These are phyloP conservation scores for Rhizoclosmatium sp. DNA, from an alignment of 192 early-diverging fungal species.

Conservation along the genomic window DNA sequence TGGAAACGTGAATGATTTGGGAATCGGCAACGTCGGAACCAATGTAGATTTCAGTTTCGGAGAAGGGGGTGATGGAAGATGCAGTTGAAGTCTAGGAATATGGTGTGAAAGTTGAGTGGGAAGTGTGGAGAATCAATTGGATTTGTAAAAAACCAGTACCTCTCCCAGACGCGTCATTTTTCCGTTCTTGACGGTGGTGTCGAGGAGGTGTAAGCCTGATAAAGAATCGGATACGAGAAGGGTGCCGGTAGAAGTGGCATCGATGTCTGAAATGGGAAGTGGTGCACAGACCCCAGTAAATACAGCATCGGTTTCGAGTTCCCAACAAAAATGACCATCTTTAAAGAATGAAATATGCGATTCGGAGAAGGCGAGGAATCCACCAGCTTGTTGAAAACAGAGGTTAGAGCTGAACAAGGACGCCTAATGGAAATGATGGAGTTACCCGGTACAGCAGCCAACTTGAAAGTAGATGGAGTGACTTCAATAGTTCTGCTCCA, in stretches of 20 bases:
- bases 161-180: conserved; percentile 59
- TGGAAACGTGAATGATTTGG: conserved; percentile 68
- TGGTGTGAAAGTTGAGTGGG: conserved; percentile 4
- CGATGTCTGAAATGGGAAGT: neutral
- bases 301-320: neutral
- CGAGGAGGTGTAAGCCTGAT: conserved; percentile 64
- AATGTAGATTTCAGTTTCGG: conserved; percentile 74
- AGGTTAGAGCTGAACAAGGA: conserved; percentile 55
- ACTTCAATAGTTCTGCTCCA: conserved; percentile 24
- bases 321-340: neutral
- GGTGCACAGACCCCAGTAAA: neutral
- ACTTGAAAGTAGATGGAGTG: neutral
- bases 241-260: neutral
- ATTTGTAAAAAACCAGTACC: conserved; percentile 42
- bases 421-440: neutral
- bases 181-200: conserved; percentile 29
- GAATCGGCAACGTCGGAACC: conserved; percentile 91
- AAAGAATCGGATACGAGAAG: conserved; percentile 72
- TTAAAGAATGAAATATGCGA: neutral
- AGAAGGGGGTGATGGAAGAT: conserved; percentile 72
- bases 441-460: neutral
- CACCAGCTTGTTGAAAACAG: conserved; percentile 40
- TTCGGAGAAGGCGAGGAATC: conserved; percentile 4
- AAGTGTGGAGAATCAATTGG: neutral
- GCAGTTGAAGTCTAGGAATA: conserved; percentile 41